Evolutionary conservation across 2,329 filamentous ascomycete genomes (phyloP).

Genomic region (Alternaria sp.): DNA sequence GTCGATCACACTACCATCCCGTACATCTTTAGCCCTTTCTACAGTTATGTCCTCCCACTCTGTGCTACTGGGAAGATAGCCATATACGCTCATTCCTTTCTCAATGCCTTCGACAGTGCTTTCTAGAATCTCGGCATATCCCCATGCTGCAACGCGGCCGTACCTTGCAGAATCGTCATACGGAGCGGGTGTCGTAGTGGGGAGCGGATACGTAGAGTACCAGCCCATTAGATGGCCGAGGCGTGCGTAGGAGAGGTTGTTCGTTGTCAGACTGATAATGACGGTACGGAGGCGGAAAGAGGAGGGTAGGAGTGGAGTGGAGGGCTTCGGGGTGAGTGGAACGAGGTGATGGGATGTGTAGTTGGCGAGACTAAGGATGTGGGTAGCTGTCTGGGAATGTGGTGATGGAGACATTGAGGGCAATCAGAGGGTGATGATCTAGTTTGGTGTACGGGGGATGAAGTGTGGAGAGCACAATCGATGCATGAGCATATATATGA

Average conservation of each 20-base stretch:
- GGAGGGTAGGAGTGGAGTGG: slow-evolving; percentile 24
- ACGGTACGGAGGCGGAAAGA: slow-evolving; percentile 31
- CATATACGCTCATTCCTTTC: slow-evolving; percentile 51
- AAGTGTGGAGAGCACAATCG: neutral
- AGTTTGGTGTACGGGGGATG: neutral
- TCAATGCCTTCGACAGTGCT: slow-evolving; percentile 51
- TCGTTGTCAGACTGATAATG: slow-evolving; percentile 36
- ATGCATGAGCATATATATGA: neutral
- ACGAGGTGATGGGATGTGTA: slow-evolving; percentile 35
- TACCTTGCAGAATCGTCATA: slow-evolving; percentile 53
- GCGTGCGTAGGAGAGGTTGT: slow-evolving; percentile 35
- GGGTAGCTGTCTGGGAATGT: slow-evolving; percentile 6
- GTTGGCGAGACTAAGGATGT: slow-evolving; percentile 28
- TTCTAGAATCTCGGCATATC: slow-evolving; percentile 56
- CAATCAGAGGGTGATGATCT: neutral
- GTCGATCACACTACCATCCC: slow-evolving; percentile 5
- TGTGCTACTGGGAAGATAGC: slow-evolving; percentile 57
- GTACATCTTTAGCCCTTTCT: slow-evolving; percentile 26
- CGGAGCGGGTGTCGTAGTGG: slow-evolving; percentile 45
- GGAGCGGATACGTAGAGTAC: slow-evolving; percentile 59
- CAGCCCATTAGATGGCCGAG: slow-evolving; percentile 39
- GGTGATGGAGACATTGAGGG: neutral
- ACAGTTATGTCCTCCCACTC: slow-evolving; percentile 53
- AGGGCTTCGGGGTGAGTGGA: slow-evolving; percentile 10
- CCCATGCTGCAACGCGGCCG: slow-evolving; percentile 61